These are phyloP conservation scores for Nemania serpens DNA, from an alignment of 2,329 filamentous ascomycete genomes.

Conservation along the genomic window DNA sequence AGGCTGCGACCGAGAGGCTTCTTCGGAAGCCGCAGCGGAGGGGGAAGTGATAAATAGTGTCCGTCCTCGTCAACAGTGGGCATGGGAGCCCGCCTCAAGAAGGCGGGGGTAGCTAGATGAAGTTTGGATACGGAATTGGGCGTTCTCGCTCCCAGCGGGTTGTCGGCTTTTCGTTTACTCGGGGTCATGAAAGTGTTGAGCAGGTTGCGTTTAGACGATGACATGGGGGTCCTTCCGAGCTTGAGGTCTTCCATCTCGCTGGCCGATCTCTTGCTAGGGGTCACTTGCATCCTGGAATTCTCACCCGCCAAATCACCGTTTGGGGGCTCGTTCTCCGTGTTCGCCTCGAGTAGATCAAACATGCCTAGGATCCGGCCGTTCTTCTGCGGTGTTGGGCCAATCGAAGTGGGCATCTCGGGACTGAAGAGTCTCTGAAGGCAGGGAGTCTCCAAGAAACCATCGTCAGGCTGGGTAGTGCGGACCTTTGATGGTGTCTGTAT, in stretches of 20 bases:
- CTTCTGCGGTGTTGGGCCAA: slow-evolving; percentile 80
- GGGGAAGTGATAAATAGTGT: slow-evolving; percentile 52
- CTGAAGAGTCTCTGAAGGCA: slow-evolving; percentile 65
- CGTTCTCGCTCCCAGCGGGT: slow-evolving; percentile 47
- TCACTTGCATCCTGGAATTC: slow-evolving; percentile 42
- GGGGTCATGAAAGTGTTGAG: slow-evolving; percentile 71
- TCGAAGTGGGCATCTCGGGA: slow-evolving; percentile 60
- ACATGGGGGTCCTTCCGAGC: slow-evolving; percentile 56
- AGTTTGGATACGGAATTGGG: slow-evolving; percentile 59
- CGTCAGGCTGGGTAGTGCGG: slow-evolving; percentile 36
- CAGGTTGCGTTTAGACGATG: slow-evolving; percentile 63
- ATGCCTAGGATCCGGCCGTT: slow-evolving; percentile 78
- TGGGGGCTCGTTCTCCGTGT: slow-evolving; percentile 55
- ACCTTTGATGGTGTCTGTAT: slow-evolving; percentile 53
- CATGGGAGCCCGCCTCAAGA: slow-evolving; percentile 62
- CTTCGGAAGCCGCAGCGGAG: slow-evolving; percentile 58
- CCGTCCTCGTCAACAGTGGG: slow-evolving; percentile 62
- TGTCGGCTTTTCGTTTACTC: slow-evolving; percentile 53
- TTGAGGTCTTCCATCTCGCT: slow-evolving; percentile 40
- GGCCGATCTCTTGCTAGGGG: slow-evolving; percentile 51
- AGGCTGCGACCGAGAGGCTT: slow-evolving; percentile 71
- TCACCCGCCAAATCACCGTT: slow-evolving; percentile 49
- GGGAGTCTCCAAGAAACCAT: slow-evolving; percentile 57
- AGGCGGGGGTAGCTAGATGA: slow-evolving; percentile 71
- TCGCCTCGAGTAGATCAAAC: slow-evolving; percentile 69